Conservation (phyloP, 352 stramenopile genomes). For the Globisporangium sylvaticum region DNA sequence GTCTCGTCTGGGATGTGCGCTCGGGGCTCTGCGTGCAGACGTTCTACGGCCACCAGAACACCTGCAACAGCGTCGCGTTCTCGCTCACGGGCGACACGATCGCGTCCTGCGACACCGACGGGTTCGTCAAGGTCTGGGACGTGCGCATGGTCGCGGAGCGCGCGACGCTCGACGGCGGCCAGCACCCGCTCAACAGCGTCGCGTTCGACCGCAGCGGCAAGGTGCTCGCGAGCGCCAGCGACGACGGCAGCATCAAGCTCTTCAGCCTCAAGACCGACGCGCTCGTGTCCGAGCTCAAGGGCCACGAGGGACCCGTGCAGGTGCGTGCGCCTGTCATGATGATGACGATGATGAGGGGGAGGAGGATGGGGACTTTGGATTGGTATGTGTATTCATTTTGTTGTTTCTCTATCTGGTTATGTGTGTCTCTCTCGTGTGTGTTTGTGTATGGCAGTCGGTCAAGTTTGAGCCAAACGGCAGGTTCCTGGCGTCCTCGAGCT, state of each 20-base stretch:
- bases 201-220: slow-evolving; percentile 88
- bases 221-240: slow-evolving; percentile 79
- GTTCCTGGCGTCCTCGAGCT: slow-evolving; percentile 89
- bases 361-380: slow-evolving; percentile 15
- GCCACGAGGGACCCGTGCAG: slow-evolving; percentile 93
- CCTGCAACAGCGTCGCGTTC: slow-evolving; percentile 89
- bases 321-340: slow-evolving; percentile 29
- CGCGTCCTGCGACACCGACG: slow-evolving; percentile 91
- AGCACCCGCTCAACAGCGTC: slow-evolving; percentile 90
- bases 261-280: slow-evolving; percentile 78
- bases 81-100: slow-evolving; percentile 87
- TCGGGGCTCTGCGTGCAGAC: slow-evolving; percentile 90
- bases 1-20: slow-evolving; percentile 94
- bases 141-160: slow-evolving; percentile 93
- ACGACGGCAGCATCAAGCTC: slow-evolving; percentile 90
- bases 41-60: slow-evolving; percentile 95
- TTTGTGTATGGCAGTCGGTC: slow-evolving; percentile 51
- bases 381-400: slow-evolving; percentile 8
- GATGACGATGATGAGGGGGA: slow-evolving; percentile 3
- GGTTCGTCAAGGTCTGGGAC: slow-evolving; percentile 94
- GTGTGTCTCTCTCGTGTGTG: slow-evolving; percentile 5
- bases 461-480: slow-evolving; percentile 87
- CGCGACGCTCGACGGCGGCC: slow-evolving; percentile 75
- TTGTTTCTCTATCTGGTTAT: slow-evolving; percentile 1
- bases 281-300: slow-evolving; percentile 75